Conservation (phyloP, 1,284 basidiomycete species). For the Takashimella koratensis region DNA sequence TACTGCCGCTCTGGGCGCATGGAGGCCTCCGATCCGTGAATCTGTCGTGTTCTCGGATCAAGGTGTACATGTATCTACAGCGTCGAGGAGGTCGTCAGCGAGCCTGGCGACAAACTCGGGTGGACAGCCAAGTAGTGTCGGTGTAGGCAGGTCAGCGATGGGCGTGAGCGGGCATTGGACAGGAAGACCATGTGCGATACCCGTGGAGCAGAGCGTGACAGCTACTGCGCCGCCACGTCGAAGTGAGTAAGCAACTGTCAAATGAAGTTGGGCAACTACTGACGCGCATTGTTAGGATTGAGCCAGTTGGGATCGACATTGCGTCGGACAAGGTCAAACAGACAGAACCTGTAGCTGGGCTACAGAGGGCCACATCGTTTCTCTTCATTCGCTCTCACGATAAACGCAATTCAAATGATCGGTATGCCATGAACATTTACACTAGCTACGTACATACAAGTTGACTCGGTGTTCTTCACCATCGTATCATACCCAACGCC, state of each 20-base stretch:
- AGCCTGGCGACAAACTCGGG: too few relatives aligned
- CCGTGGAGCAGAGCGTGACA: background rate
- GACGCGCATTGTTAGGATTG: background rate
- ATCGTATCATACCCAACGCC: too few relatives aligned
- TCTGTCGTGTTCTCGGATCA: constrained; percentile 19
- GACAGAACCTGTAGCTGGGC: background rate
- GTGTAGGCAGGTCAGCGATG: background rate
- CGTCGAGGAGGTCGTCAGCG: background rate
- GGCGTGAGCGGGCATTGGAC: constrained; percentile 6
- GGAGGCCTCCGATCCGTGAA: constrained; percentile 16
- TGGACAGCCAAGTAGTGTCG: too few relatives aligned
- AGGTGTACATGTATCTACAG: background rate
- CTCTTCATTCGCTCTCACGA: too few relatives aligned
- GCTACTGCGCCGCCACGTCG: background rate
- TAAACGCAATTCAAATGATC: too few relatives aligned
- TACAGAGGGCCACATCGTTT: too few relatives aligned
- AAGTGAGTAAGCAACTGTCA: background rate
- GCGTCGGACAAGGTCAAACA: background rate
- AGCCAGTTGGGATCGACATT: background rate
- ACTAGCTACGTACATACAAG: too few relatives aligned
- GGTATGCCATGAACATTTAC: too few relatives aligned
- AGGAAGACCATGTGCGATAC: constrained; percentile 13
- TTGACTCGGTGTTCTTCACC: too few relatives aligned
- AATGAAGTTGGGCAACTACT: background rate
- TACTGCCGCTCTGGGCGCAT: too few relatives aligned